phyloP scores from a whole-genome alignment of 495 filamentous ascomycete species.

The Delitschia confertaspora region DNA sequence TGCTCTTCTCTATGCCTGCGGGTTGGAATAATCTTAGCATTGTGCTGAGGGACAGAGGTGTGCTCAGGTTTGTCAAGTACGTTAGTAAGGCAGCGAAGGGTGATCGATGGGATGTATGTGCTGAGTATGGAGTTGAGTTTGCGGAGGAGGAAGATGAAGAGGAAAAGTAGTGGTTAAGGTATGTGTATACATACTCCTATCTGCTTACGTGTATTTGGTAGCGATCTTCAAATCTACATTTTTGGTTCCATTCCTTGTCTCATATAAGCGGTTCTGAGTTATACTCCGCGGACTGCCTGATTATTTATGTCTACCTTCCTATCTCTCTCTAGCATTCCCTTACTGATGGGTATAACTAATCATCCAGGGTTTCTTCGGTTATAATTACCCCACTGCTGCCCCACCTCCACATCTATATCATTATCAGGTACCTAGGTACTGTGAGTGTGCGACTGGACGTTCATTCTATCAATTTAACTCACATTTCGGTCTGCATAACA shows the following conservation, averaged over 20 bases:
- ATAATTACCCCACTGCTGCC: conserved; percentile 5
- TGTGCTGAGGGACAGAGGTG: conserved; percentile 77
- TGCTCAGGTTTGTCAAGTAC: conserved; percentile 93
- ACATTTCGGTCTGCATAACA: background rate
- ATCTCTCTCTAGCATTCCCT: no score
- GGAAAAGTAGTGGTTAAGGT: conserved; percentile 11
- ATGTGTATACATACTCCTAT: no score
- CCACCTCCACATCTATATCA: conserved; percentile 8
- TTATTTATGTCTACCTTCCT: no score
- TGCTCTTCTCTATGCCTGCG: conserved; percentile 80
- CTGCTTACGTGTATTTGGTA: no score
- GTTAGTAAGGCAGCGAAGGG: conserved; percentile 72
- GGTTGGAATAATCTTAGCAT: conserved; percentile 85
- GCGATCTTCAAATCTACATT: no score
- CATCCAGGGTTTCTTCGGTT: no score
- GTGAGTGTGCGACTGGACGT: no score
- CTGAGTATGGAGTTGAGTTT: conserved; percentile 48
- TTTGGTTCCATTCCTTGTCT: no score
- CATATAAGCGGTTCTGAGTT: no score
- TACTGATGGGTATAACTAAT: no score
- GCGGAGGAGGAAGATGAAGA: conserved; percentile 31
- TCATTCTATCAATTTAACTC: conserved; percentile 1
- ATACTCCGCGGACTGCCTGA: no score
- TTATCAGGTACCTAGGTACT: no score
- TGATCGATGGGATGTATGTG: conserved; percentile 87